phyloP scores from a whole-genome alignment of 495 filamentous ascomycete genomes.

The Daldinia bambusicola region DNA sequence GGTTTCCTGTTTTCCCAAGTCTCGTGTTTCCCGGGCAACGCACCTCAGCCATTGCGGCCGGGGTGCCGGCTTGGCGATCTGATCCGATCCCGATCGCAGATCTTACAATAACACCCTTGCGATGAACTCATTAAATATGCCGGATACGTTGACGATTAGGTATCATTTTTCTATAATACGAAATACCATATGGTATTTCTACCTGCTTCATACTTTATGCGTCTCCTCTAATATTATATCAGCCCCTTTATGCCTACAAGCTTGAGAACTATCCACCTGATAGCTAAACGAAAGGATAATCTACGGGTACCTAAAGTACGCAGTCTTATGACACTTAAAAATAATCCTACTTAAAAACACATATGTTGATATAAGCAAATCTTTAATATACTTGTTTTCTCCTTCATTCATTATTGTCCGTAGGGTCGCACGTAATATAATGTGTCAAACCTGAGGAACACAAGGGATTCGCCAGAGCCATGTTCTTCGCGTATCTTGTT shows the following conservation, averaged over 20 bases:
- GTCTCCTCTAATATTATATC: background rate
- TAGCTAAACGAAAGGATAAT: no score
- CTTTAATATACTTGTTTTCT: background rate
- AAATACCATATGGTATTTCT: background rate
- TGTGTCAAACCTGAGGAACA: background rate
- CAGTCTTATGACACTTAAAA: background rate
- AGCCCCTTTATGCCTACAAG: background rate
- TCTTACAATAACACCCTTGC: slow-evolving; percentile 22
- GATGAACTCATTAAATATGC: background rate
- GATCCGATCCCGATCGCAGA: slow-evolving; percentile 33
- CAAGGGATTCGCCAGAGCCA: background rate
- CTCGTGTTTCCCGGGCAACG: slow-evolving; percentile 40
- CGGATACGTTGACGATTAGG: background rate
- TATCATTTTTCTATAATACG: background rate
- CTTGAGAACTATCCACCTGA: background rate
- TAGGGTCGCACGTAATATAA: background rate
- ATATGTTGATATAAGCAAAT: background rate
- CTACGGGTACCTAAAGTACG: background rate
- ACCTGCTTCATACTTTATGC: background rate
- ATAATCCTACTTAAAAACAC: background rate
- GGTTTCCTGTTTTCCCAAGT: slow-evolving; percentile 35
- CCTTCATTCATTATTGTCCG: background rate
- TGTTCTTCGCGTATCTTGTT: slow-evolving; percentile 4
- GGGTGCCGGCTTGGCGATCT: slow-evolving; percentile 42
- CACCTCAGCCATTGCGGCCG: slow-evolving; percentile 19